Evolutionary conservation across 768 basidiomycete genomes (phyloP).

Genomic region (Auriscalpium orientale): DNA sequence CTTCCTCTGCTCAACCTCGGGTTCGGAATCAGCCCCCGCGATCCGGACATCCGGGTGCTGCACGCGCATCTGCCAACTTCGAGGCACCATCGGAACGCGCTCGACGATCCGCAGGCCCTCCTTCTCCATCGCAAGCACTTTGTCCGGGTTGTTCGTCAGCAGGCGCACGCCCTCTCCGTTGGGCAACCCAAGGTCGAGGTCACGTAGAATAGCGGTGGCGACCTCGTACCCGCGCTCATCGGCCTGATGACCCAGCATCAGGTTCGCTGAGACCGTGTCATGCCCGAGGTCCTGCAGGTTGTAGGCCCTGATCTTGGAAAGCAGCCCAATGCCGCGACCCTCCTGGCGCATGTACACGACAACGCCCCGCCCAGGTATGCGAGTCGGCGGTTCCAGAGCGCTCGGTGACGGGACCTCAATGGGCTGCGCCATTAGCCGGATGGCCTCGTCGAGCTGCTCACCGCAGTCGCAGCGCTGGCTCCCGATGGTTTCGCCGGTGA

Average conservation of each 20-base stretch:
- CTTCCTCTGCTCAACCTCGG: conserved; percentile 28
- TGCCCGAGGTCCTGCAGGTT: conserved; percentile 97
- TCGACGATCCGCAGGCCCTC: conserved; percentile 80
- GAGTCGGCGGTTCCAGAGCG: conserved; percentile 23
- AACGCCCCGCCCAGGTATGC: conserved; percentile 80
- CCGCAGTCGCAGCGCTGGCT: conserved; percentile 99
- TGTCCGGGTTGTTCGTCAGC: conserved; percentile 97
- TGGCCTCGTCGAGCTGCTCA: conserved; percentile 97
- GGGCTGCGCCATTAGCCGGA: conserved; percentile 77
- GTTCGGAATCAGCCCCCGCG: conserved; percentile 14
- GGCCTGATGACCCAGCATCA: conserved; percentile 89
- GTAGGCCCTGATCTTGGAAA: conserved; percentile 95
- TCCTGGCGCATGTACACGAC: conserved; percentile 96
- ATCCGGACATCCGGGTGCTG: conserved; percentile 25
- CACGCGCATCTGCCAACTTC: conserved; percentile 57
- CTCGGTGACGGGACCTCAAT: conserved; percentile 38
- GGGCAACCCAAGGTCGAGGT: conserved; percentile 67
- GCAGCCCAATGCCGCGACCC: conserved; percentile 91
- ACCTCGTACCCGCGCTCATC: conserved; percentile 92
- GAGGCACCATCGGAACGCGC: conserved; percentile 90
- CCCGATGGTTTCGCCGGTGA: conserved; percentile 96
- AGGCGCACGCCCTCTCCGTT: conserved; percentile 57
- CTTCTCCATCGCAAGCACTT: conserved; percentile 77
- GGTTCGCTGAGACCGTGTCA: conserved; percentile 97
- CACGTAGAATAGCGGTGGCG: conserved; percentile 83